Conservation (phyloP, 331 rosid genomes). For the Pyracantha coccinea region DNA sequence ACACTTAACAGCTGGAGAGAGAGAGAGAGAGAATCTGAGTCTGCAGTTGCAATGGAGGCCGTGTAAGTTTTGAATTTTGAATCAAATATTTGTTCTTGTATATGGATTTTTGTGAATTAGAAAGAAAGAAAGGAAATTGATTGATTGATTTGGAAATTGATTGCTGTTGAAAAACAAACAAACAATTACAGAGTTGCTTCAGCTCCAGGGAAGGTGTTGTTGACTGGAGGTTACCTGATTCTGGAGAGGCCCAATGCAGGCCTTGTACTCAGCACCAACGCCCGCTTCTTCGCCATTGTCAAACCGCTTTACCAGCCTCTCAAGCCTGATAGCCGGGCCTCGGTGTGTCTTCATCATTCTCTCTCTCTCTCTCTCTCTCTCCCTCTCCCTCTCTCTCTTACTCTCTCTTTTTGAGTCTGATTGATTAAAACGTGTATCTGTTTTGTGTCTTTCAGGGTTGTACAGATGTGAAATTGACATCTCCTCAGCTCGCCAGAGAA, state of each 20-base stretch:
- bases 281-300: conserved; percentile 83
- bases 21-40: neutral
- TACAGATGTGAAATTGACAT: conserved; percentile 74
- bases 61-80: neutral
- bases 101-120: neutral
- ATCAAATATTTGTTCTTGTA: neutral
- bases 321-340: conserved; percentile 58
- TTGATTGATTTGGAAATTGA: neutral
- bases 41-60: neutral
- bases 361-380: neutral
- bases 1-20: no score
- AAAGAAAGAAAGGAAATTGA: neutral
- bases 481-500: conserved; percentile 88
- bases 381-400: neutral
- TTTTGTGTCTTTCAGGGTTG: conserved; percentile 45
- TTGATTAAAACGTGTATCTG: no score
- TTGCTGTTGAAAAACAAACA: neutral
- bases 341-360: conserved; percentile 34
- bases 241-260: conserved; percentile 88
- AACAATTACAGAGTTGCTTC: conserved; percentile 54
- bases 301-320: conserved; percentile 47
- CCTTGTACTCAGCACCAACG: conserved; percentile 84
- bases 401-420: neutral
- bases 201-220: conserved; percentile 90
- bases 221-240: conserved; percentile 85